A percentile compares a stretch with the other conserved stretches of the same genome.
Evolutionary conservation across 192 early-diverging fungal species (phyloP).

Genomic region (Jimgerdemannia flammicorona): DNA sequence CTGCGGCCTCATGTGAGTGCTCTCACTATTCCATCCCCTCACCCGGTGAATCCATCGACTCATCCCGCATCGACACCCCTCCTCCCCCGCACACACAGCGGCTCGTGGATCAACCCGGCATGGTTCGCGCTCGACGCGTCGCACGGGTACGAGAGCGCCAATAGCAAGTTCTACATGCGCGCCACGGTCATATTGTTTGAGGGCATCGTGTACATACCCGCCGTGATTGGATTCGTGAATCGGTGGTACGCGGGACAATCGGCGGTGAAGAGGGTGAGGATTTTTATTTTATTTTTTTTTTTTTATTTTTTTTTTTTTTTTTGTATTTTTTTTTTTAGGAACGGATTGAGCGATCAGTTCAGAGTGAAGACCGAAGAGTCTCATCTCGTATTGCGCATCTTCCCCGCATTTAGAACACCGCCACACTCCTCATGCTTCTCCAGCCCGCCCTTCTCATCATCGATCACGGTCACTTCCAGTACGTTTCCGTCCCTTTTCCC

Average conservation of each 20-base stretch:
- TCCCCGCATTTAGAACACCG: background rate
- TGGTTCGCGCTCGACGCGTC: slow-evolving; percentile 89
- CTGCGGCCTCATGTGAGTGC: slow-evolving; percentile 69
- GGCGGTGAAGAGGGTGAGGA: slow-evolving; percentile 10
- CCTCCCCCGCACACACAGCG: slow-evolving; percentile 40
- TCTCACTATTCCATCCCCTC: too few relatives aligned
- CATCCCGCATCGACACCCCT: background rate
- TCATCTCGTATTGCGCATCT: slow-evolving; percentile 36
- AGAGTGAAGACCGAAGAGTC: slow-evolving; percentile 16
- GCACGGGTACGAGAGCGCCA: slow-evolving; percentile 72
- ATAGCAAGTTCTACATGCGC: slow-evolving; percentile 91
- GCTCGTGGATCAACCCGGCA: slow-evolving; percentile 64
- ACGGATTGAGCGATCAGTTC: background rate
- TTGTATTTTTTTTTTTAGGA: too few relatives aligned
- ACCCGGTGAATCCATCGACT: background rate
- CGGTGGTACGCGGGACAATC: slow-evolving; percentile 36
- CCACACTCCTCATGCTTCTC: slow-evolving; percentile 56
- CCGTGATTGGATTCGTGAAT: slow-evolving; percentile 62
- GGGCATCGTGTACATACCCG: slow-evolving; percentile 70
- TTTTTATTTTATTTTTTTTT: too few relatives aligned
- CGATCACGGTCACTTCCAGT: slow-evolving; percentile 97
- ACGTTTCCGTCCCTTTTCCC: background rate
- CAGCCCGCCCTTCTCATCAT: slow-evolving; percentile 90
- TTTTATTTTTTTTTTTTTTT: too few relatives aligned
- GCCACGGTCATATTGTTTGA: slow-evolving; percentile 74